Percentiles rank a stretch among this genome's conserved stretches.
Conservation (phyloP, 176 grass and related monocot genomes). For the Triticum timopheevii region DNA sequence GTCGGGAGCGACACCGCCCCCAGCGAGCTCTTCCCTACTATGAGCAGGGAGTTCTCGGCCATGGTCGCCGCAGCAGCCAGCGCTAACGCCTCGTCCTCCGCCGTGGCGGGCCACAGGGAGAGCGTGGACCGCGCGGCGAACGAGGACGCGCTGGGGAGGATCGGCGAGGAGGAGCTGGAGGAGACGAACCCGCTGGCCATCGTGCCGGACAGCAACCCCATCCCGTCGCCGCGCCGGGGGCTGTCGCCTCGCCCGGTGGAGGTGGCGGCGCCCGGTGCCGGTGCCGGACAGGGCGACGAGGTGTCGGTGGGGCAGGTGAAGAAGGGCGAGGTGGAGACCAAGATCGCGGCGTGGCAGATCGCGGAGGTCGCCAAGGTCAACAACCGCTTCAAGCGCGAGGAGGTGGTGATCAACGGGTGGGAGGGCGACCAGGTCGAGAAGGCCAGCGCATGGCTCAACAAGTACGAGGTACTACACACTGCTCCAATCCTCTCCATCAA, state of each 20-base stretch:
- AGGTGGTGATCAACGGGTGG: constrained; percentile 90
- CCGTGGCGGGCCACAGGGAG: neutral
- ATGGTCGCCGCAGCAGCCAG: constrained; percentile 74
- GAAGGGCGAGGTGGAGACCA: constrained; percentile 92
- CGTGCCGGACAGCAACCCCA: constrained; percentile 80
- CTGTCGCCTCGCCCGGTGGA: constrained; percentile 12
- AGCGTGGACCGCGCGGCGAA: neutral
- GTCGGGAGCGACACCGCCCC: constrained; percentile 59
- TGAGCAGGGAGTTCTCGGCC: constrained; percentile 75
- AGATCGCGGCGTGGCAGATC: constrained; percentile 94
- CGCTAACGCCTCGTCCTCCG: constrained; percentile 30
- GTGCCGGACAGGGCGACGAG: neutral
- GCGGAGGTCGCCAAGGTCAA: constrained; percentile 93
- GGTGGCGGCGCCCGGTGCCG: neutral
- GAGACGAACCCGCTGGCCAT: constrained; percentile 92
- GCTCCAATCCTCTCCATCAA: neutral
- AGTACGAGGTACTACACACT: constrained; percentile 78
- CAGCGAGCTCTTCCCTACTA: constrained; percentile 55
- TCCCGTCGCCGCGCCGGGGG: constrained; percentile 67
- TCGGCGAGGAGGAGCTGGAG: constrained; percentile 73
- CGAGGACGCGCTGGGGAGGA: constrained; percentile 40
- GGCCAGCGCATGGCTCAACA: constrained; percentile 75
- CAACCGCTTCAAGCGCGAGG: constrained; percentile 94
- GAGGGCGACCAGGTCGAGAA: constrained; percentile 88
- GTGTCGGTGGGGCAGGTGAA: constrained; percentile 77